Percentiles rank a stretch among this genome's conserved stretches.
Evolutionary conservation across 371 early-diverging fungal species (phyloP).

Genomic region (Rozella allomycis): DNA sequence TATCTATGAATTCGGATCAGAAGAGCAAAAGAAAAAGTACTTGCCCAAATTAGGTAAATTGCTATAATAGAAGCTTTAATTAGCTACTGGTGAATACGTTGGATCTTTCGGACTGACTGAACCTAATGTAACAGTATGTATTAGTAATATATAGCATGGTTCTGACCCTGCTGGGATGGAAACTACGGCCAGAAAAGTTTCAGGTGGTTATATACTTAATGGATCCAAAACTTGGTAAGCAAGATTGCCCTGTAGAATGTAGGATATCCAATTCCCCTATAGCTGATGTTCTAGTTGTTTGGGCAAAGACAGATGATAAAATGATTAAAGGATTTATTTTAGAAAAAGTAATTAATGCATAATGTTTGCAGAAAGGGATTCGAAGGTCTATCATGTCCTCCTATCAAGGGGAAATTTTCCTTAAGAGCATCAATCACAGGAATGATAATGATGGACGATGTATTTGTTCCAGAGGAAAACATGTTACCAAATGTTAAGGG

Average conservation of each 20-base stretch:
- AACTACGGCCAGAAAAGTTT: slow-evolving; percentile 47
- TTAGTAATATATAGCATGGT: too few relatives aligned
- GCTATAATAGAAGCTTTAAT: not conserved
- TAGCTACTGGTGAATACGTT: slow-evolving; percentile 67
- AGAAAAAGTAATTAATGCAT: slow-evolving; percentile 37
- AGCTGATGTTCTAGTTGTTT: slow-evolving; percentile 91
- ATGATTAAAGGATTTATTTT: slow-evolving; percentile 83
- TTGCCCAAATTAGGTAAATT: slow-evolving; percentile 56
- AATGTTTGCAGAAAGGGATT: slow-evolving; percentile 27
- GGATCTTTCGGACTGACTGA: slow-evolving; percentile 92
- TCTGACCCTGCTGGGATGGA: slow-evolving; percentile 87
- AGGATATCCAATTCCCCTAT: slow-evolving; percentile 95
- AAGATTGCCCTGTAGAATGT: too few relatives aligned
- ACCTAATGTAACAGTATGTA: too few relatives aligned
- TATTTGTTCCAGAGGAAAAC: slow-evolving; percentile 70
- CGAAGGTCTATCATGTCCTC: slow-evolving; percentile 65
- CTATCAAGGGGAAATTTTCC: slow-evolving; percentile 84
- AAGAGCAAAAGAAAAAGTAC: slow-evolving; percentile 71
- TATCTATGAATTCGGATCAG: slow-evolving; percentile 80
- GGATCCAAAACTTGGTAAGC: slow-evolving; percentile 95
- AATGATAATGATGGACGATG: slow-evolving; percentile 95
- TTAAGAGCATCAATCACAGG: slow-evolving; percentile 86
- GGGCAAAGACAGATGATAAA: slow-evolving; percentile 81
- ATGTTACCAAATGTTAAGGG: slow-evolving; percentile 70
- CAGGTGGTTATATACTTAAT: slow-evolving; percentile 51